Base-by-base conservation (phyloP, 208 protist species). In the Lotmaria passim region DNA sequence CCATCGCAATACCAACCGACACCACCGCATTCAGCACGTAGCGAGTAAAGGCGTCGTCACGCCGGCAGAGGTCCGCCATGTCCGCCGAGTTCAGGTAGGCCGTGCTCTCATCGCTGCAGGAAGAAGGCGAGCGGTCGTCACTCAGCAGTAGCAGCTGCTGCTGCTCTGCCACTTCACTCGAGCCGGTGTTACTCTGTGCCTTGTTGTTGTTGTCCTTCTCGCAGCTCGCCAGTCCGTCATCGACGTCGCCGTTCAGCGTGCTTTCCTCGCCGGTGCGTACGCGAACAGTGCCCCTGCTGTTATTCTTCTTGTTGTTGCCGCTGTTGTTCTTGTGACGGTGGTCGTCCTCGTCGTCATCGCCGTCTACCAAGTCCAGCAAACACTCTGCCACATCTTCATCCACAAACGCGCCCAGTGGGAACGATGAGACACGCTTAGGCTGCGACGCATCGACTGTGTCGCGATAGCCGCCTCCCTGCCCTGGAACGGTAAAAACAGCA, bases 11-110 rank as follows among this genome's bases (percentile, higher is more conserved):
- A 0, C 77, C 86, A 36, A 87, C 47, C 0, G 79, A 68, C 5
- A 91, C 52, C 24, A 91, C 74, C 6, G 70, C 72, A 68, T 87
- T 82, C 30, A 86, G 58, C 14, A 82, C 65, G 64, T 78, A 86
- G 14, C 67, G 33, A 5, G 81, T 56, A 59, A 88, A 82, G 19
- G 36, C 33, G 23, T 77, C 69, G 57, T 84, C 73, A 33, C 74
- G 73, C 11, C 60, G 53, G 64, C 83, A 70, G n/a, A 78, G 61
- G 23, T 64, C 58, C 19, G 30, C 61, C 38, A 48, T 46, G 21
- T 52, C 60, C 11, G 38, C 59, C 23, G 66, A 52, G 34, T 48
- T 30, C 15, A 47, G 19, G 24, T 26, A 58, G 0, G 41, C 58
- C 4, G 34, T 34, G 46, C 60, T 61, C 15, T 55, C 51, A 39